Evolutionary conservation across 495 filamentous ascomycete genomes (phyloP).

Genomic region (Penicillium pancosmium): DNA sequence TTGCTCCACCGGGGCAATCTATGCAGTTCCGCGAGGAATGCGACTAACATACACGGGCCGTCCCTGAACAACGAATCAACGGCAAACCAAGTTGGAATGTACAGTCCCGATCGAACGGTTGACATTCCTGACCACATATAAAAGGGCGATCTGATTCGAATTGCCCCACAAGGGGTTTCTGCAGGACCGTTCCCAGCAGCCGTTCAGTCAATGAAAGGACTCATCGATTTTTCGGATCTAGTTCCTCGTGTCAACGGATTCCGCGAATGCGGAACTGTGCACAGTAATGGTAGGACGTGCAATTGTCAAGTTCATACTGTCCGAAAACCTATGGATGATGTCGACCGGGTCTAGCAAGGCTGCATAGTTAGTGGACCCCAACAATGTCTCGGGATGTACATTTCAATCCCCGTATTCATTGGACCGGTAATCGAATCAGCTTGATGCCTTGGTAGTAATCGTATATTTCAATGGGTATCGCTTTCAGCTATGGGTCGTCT

Average conservation of each 20-base stretch:
- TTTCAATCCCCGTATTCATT: too few species aligned
- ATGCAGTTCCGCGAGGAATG: conserved; percentile 14
- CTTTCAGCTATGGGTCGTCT: too few species aligned
- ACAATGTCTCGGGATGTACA: too few species aligned
- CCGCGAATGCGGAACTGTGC: conserved; percentile 9
- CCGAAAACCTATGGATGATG: too few species aligned
- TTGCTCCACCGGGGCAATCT: background rate
- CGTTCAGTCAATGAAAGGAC: conserved; percentile 1
- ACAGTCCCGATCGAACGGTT: conserved; percentile 23
- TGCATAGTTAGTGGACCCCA: too few species aligned
- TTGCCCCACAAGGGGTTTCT: conserved; percentile 6
- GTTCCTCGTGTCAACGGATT: conserved; percentile 3
- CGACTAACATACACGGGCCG: background rate
- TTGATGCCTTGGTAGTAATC: too few species aligned
- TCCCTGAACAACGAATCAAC: background rate
- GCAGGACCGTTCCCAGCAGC: conserved; percentile 17
- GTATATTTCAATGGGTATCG: too few species aligned
- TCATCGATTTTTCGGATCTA: conserved; percentile 10
- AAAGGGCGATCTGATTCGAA: conserved; percentile 5
- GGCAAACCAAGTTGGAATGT: conserved; percentile 14
- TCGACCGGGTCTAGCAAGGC: too few species aligned
- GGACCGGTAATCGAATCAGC: too few species aligned
- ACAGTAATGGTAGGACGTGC: background rate
- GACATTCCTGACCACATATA: conserved; percentile 21
- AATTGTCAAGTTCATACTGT: background rate